Percentiles rank a stretch among this genome's conserved stretches.
phyloP scores from a whole-genome alignment of 148 eudicot genomes.

The Chenopodium berlandieri region DNA sequence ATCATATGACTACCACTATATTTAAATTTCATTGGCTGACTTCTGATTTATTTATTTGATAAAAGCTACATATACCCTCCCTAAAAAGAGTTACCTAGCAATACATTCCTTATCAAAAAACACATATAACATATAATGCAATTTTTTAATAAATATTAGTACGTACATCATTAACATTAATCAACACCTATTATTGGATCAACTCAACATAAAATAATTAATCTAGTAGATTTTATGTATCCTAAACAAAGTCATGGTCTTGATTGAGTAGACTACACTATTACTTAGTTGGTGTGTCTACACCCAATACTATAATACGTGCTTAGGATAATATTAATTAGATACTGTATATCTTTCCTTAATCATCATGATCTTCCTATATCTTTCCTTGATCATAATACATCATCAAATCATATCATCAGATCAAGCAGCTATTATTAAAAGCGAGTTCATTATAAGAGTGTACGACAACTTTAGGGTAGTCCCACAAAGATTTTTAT shows the following conservation, averaged over 20 bases:
- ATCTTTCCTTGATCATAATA: constrained; percentile 17
- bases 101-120: too few relatives aligned
- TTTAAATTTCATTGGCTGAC: too few relatives aligned
- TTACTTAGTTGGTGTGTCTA: not conserved
- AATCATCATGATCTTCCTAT: not conserved
- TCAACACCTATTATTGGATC: too few relatives aligned
- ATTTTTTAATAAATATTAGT: too few relatives aligned
- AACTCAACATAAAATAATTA: not conserved
- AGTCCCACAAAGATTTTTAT: constrained; percentile 21
- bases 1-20: too few relatives aligned
- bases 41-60: too few relatives aligned
- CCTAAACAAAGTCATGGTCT: not conserved
- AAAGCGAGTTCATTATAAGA: not conserved
- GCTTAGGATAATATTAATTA: constrained; percentile 7
- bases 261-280: not conserved
- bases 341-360: constrained; percentile 8
- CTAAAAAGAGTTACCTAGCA: too few relatives aligned
- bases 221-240: not conserved
- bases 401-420: constrained; percentile 12
- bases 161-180: too few relatives aligned
- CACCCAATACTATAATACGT: not conserved
- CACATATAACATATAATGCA: too few relatives aligned
- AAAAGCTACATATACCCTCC: too few relatives aligned
- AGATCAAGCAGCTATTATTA: constrained; percentile 7
- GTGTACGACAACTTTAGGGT: constrained; percentile 10